These are phyloP conservation scores for Alternaria sp. DNA, from an alignment of 2,329 filamentous ascomycete species.

Conservation along the genomic window DNA sequence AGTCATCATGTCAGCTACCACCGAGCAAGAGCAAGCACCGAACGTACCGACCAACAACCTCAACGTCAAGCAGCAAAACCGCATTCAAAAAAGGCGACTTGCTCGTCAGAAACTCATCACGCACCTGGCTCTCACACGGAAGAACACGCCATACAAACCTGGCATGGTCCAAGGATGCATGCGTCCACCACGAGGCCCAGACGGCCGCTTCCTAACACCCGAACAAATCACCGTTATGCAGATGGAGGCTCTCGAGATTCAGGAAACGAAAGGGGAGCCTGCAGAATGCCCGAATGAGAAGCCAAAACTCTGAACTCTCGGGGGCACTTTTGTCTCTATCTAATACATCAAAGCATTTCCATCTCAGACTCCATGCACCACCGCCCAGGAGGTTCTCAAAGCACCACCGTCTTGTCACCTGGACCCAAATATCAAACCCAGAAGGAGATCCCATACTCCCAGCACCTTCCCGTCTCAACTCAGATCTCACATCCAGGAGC, in stretches of 20 bases:
- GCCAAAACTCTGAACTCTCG: slow-evolving; percentile 6
- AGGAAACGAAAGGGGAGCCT: neutral
- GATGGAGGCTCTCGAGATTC: slow-evolving; percentile 1
- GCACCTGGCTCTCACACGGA: neutral
- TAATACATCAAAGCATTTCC: neutral
- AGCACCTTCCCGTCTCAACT: neutral
- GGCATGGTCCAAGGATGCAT: neutral
- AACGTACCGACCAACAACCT: neutral
- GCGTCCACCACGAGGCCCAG: neutral
- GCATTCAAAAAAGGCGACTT: slow-evolving; percentile 13
- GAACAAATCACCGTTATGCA: slow-evolving; percentile 3
- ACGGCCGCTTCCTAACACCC: slow-evolving; percentile 3
- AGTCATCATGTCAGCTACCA: slow-evolving; percentile 5
- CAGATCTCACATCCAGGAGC: neutral
- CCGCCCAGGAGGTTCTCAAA: neutral
- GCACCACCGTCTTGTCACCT: neutral
- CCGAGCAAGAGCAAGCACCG: slow-evolving; percentile 7
- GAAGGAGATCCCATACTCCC: neutral
- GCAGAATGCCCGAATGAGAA: neutral
- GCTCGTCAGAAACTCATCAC: slow-evolving; percentile 7
- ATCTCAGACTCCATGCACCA: neutral
- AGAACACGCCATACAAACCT: neutral
- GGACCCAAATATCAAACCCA: neutral
- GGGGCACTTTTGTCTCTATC: neutral
- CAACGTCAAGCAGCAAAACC: slow-evolving; percentile 12